Base-by-base conservation (phyloP, 805 yeast species). In the Cyberlindnera nakhonratchasimensis region DNA sequence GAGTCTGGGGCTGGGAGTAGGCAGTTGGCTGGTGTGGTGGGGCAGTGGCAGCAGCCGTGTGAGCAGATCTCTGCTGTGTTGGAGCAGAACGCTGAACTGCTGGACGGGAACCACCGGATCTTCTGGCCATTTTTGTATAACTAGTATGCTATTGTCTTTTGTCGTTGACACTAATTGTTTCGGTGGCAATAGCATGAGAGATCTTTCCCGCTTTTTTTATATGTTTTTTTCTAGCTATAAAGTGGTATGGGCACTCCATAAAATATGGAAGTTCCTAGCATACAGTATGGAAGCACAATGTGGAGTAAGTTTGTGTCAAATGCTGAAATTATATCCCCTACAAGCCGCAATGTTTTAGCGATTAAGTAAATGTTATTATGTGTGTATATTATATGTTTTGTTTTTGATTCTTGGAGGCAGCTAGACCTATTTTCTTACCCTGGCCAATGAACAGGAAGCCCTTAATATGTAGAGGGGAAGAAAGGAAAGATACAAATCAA, bases 31-130 rank as follows among this genome's bases (percentile, higher is more conserved):
- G 47, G 20, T 32, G 44, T 40, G 71, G 61, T 47, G 77, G 78
- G 36, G 82, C 45, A 21, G 54, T 49, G 20, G 66, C 51, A 47
- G 95, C 85, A 57, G 89, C 80, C 32, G 96, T 81, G 51, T 82
- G 81, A 25, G 90, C 88, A 21, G 80, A 72, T 70, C 95, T 81
- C 61, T 77, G 86, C 46, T 70, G 66, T 40, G 79, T 25, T 42
- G 53, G 66, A 31, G 67, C 58, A 19, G 69, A 57, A 47, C 70
- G 66, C 24, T 64, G 45, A 26, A 62, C 61, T 16, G 72, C 64
- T 54, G 80, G 71, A 61, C 74, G 68, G 50, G 71, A 61, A 50
- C 72, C 70, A 47, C 71, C 68, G 51, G 71, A 64, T 57, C 70
- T 66, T 54, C 76, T 71, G 29, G 75, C 71, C 76, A 71, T 71